Conservation (phyloP, 106 monocot species). For the Dendrobium officinale region DNA sequence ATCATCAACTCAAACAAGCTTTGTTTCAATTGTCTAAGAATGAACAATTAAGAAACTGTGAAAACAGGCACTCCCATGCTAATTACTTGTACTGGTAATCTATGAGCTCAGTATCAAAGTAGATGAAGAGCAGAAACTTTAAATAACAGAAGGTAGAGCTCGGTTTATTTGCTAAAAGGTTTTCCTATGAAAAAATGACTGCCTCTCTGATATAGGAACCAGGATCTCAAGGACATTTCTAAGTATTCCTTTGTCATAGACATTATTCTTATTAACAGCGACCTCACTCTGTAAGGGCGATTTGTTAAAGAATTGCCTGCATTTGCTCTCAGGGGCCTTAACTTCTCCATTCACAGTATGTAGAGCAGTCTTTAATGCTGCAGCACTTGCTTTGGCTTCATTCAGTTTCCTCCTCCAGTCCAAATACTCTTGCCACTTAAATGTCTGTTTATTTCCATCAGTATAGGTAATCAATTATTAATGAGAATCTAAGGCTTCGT, state of each 20-base stretch:
- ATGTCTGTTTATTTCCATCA: slow-evolving; percentile 42
- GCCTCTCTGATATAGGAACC: slow-evolving; percentile 58
- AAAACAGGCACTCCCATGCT: too few species aligned
- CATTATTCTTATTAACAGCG: slow-evolving; percentile 55
- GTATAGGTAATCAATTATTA: neutral
- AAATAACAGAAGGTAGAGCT: neutral
- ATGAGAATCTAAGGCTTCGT: neutral
- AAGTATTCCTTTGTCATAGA: slow-evolving; percentile 62
- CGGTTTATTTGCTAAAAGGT: neutral
- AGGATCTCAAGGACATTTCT: slow-evolving; percentile 60
- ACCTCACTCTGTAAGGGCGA: slow-evolving; percentile 39
- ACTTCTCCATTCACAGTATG: slow-evolving; percentile 24
- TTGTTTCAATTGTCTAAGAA: too few species aligned
- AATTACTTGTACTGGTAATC: too few species aligned
- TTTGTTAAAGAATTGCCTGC: slow-evolving; percentile 44
- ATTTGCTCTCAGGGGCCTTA: slow-evolving; percentile 44
- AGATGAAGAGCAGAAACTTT: too few species aligned
- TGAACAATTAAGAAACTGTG: too few species aligned
- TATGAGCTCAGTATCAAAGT: too few species aligned
- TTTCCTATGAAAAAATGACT: slow-evolving; percentile 46
- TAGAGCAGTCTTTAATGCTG: slow-evolving; percentile 52
- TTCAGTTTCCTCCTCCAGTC: slow-evolving; percentile 81
- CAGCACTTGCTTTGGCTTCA: slow-evolving; percentile 74
- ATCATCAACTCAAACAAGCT: too few species aligned
- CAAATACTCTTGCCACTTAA: slow-evolving; percentile 96